phyloP scores from a whole-genome alignment of 2,329 filamentous ascomycete species.

The Penicillium sp. region DNA sequence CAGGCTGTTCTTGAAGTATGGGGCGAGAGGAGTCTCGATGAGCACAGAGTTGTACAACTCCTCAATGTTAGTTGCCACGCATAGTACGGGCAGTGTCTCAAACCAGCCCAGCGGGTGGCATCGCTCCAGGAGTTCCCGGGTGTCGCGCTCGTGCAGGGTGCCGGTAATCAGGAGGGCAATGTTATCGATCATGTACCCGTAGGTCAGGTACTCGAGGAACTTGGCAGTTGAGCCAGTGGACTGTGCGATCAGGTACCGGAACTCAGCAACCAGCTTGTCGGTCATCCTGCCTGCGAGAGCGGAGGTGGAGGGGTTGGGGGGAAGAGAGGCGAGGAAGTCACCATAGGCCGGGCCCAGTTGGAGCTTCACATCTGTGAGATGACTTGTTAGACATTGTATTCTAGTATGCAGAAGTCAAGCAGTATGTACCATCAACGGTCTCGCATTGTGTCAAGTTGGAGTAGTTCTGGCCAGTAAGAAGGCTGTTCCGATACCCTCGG shows the following conservation, averaged over 20 bases:
- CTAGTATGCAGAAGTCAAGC: neutral
- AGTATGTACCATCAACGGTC: conserved; percentile 73
- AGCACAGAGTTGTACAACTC: conserved; percentile 97
- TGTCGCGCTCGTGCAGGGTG: conserved; percentile 94
- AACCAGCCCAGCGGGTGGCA: conserved; percentile 98
- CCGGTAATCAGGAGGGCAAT: conserved; percentile 96
- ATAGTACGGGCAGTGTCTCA: conserved; percentile 96
- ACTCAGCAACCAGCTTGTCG: conserved; percentile 96
- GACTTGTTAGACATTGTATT: conserved; percentile 4
- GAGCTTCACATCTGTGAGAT: conserved; percentile 77
- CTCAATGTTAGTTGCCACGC: conserved; percentile 96
- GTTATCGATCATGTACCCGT: conserved; percentile 99
- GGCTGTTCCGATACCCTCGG: conserved; percentile 89
- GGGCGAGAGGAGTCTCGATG: conserved; percentile 90
- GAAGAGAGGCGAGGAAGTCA: conserved; percentile 88
- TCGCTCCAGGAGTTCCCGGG: conserved; percentile 85
- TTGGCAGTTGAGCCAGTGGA: conserved; percentile 83
- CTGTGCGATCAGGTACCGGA: conserved; percentile 92
- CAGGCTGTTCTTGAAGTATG: conserved; percentile 95
- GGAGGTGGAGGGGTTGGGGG: conserved; percentile 94
- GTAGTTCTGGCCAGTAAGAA: conserved; percentile 87
- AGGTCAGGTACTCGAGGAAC: conserved; percentile 97
- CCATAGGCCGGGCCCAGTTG: conserved; percentile 95
- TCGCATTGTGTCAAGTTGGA: conserved; percentile 96
- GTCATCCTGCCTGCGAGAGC: conserved; percentile 91